phyloP scores from a whole-genome alignment of 2,329 filamentous ascomycete genomes.

The Paecilomyces formosus region DNA sequence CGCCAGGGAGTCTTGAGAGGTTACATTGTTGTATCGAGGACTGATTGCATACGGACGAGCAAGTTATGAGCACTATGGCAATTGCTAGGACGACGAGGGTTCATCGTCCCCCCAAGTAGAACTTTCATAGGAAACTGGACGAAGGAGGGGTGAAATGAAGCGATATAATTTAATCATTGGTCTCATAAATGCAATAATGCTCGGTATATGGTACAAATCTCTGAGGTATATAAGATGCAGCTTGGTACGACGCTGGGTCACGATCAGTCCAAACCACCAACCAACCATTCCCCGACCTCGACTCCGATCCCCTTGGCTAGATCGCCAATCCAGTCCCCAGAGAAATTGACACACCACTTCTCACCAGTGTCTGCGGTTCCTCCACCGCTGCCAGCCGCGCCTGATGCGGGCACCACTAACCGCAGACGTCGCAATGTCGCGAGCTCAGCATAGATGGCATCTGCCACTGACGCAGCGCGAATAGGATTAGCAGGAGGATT shows the following conservation, averaged over 20 bases:
- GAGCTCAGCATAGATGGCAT: constrained; percentile 38
- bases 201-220: neutral
- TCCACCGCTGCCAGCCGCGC: constrained; percentile 17
- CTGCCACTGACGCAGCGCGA: constrained; percentile 29
- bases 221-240: neutral
- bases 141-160: too few relatives aligned
- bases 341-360: constrained; percentile 43
- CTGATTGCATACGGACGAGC: too few relatives aligned
- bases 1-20: too few relatives aligned
- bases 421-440: constrained; percentile 40
- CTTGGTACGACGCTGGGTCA: too few relatives aligned
- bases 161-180: neutral
- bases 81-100: too few relatives aligned
- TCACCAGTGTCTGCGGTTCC: constrained; percentile 32
- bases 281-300: constrained; percentile 39
- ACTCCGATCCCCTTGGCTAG: constrained; percentile 38
- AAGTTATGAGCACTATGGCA: too few relatives aligned
- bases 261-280: constrained; percentile 28
- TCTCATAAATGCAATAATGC: neutral
- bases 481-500: constrained; percentile 35
- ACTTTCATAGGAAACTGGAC: too few relatives aligned
- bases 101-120: too few relatives aligned
- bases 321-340: constrained; percentile 39
- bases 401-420: constrained; percentile 36
- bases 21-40: too few relatives aligned